Percentiles rank a stretch among this genome's conserved stretches.
These are phyloP conservation scores for Globisporangium cylindrosporum DNA, from an alignment of 352 stramenopile genomes.

Conservation along the genomic window DNA sequence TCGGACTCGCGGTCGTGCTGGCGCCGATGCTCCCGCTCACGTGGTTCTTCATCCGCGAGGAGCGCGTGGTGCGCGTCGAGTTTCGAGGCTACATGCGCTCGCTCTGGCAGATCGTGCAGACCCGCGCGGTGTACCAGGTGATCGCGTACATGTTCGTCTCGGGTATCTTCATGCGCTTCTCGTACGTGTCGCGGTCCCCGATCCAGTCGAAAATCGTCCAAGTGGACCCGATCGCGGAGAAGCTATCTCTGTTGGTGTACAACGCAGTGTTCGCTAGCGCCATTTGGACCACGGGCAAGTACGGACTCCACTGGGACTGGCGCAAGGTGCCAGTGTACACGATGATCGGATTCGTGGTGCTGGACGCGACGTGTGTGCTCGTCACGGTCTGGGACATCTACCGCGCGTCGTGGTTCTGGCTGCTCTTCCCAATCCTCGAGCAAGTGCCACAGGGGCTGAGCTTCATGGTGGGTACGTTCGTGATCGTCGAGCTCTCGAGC, in stretches of 20 bases:
- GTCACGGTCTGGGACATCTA: conserved; percentile 41
- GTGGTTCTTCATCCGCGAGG: conserved; percentile 23
- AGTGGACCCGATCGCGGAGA: conserved; percentile 38
- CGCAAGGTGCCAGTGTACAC: conserved; percentile 25
- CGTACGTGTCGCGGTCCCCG: conserved; percentile 24
- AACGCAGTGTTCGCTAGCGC: conserved; percentile 23
- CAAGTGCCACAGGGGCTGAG: conserved; percentile 29
- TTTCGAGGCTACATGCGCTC: conserved; percentile 22
- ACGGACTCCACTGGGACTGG: conserved; percentile 43
- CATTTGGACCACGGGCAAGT: conserved; percentile 26
- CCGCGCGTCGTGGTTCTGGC: conserved; percentile 42
- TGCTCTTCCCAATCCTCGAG: conserved; percentile 32
- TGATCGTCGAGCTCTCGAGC: conserved; percentile 44
- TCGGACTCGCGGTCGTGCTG: conserved; percentile 16
- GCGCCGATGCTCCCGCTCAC: conserved; percentile 20
- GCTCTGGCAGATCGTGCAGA: conserved; percentile 29
- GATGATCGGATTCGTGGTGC: conserved; percentile 23
- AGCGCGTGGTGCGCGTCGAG: conserved; percentile 5
- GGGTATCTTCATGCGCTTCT: conserved; percentile 35
- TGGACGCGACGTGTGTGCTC: conserved; percentile 25
- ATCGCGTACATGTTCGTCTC: conserved; percentile 44
- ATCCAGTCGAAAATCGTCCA: conserved; percentile 36
- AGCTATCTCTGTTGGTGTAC: conserved; percentile 27
- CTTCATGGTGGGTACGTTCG: conserved; percentile 39
- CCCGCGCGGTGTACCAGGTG: conserved; percentile 37